A percentile compares a stretch with the other conserved stretches of the same genome.
These are phyloP conservation scores for Hyaloscypha variabilis DNA, from an alignment of 495 filamentous ascomycete species.

Conservation along the genomic window DNA sequence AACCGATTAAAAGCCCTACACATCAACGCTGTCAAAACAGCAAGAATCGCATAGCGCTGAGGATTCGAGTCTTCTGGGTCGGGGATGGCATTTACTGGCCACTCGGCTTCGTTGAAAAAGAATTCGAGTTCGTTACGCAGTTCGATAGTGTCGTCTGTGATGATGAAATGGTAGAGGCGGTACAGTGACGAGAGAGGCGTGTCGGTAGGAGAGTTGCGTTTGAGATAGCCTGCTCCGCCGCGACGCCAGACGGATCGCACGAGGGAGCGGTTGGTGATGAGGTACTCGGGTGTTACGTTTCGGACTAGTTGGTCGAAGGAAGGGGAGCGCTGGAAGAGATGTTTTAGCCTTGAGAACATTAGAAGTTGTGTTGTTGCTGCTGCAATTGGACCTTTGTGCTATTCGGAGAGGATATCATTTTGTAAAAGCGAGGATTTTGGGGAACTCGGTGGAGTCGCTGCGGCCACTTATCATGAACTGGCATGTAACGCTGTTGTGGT, in stretches of 20 bases:
- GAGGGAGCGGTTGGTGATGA: not conserved
- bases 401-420: not conserved
- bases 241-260: not conserved
- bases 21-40: not conserved
- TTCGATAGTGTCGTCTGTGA: not conserved
- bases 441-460: not conserved
- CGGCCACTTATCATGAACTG: not conserved
- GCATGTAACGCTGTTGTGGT: too few relatives aligned
- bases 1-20: constrained; percentile 1
- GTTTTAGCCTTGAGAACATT: not conserved
- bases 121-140: not conserved
- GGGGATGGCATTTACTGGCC: not conserved
- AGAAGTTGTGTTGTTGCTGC: not conserved
- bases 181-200: constrained; percentile 1
- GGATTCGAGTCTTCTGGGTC: not conserved
- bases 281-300: not conserved
- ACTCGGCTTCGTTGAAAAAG: not conserved
- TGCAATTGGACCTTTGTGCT: not conserved
- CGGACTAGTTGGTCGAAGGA: not conserved
- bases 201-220: not conserved
- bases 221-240: not conserved
- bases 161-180: not conserved
- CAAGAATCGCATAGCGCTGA: not conserved
- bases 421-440: not conserved
- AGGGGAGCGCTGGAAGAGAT: not conserved